Evolutionary conservation across 192 early-diverging fungal species (phyloP).

Genomic region (Fimicolochytrium jonesii): DNA sequence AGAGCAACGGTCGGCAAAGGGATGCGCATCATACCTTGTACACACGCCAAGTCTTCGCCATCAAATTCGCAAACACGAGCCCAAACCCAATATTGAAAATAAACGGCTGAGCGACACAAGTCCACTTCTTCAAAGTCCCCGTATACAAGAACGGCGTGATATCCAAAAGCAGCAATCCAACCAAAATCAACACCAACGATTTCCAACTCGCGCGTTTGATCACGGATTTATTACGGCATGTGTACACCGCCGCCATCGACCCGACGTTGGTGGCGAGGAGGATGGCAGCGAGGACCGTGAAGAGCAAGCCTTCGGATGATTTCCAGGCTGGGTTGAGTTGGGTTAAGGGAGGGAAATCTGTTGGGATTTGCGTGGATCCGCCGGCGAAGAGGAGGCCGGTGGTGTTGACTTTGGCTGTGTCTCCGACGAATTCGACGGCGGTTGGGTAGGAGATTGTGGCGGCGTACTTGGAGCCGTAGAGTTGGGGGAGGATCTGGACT

Average conservation of each 20-base stretch:
- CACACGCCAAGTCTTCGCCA: constrained; percentile 4
- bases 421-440: neutral
- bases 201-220: constrained; percentile 10
- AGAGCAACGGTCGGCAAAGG: no score
- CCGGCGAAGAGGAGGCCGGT: neutral
- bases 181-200: neutral
- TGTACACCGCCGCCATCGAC: neutral
- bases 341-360: neutral
- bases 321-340: constrained; percentile 1
- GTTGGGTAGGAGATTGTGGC: no score
- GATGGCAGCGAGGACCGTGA: neutral
- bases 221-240: neutral
- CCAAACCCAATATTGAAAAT: constrained; percentile 8
- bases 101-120: constrained; percentile 1
- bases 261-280: neutral
- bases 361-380: neutral
- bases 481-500: no score
- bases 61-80: constrained; percentile 6
- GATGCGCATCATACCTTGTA: no score
- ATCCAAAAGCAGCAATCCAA: neutral
- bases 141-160: constrained; percentile 7
- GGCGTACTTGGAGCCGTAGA: no score
- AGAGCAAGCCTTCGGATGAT: neutral
- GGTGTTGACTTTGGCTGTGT: neutral
- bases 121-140: neutral